Evolutionary conservation across 2,329 filamentous ascomycete species (phyloP).

Genomic region (Daldinia sp.): DNA sequence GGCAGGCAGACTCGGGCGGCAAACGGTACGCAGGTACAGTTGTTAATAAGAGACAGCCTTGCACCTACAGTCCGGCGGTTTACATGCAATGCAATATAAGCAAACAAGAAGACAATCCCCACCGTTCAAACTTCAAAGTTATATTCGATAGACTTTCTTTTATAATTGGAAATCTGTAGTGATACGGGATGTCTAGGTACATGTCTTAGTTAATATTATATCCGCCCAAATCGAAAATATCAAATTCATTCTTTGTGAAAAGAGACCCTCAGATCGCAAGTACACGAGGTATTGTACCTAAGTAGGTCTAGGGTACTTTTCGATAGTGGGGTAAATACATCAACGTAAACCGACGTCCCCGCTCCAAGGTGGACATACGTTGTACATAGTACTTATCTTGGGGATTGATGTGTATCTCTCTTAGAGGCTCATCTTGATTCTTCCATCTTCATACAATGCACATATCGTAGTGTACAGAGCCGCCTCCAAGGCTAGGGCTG

Average conservation of each 20-base stretch:
- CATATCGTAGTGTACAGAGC: not conserved
- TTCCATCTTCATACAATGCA: not conserved
- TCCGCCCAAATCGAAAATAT: not conserved
- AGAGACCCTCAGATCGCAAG: not conserved
- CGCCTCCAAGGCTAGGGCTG: slow-evolving; percentile 1
- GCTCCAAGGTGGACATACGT: not conserved
- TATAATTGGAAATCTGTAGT: not conserved
- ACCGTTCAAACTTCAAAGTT: slow-evolving; percentile 6
- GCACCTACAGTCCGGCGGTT: too few species aligned
- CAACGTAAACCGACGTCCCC: not conserved
- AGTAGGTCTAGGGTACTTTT: not conserved
- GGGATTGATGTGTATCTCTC: not conserved
- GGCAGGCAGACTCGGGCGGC: slow-evolving; percentile 1
- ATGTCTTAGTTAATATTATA: not conserved
- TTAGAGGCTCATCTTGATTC: not conserved
- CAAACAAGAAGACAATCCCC: not conserved
- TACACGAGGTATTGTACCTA: too few species aligned
- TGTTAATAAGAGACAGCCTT: not conserved
- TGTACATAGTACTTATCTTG: not conserved
- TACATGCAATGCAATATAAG: too few species aligned
- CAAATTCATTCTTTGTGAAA: not conserved
- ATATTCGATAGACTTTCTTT: not conserved
- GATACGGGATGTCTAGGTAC: not conserved
- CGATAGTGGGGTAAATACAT: not conserved
- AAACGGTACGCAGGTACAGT: not conserved